Percentiles rank a stretch among this genome's conserved stretches.
Evolutionary conservation across 768 basidiomycete species (phyloP).

Genomic region (Candolleomyces aberdarensis): DNA sequence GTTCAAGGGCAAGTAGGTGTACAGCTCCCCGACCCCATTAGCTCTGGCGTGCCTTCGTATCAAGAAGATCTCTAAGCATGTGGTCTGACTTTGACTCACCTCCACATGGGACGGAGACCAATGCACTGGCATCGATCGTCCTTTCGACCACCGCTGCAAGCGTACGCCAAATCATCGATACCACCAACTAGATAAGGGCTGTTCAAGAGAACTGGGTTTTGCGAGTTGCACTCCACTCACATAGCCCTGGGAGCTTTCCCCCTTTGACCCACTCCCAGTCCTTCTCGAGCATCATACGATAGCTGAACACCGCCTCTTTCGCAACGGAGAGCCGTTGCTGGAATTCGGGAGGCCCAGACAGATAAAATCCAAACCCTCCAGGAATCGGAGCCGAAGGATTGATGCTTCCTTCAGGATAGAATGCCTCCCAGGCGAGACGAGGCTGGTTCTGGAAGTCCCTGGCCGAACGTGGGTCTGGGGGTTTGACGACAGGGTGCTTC

Average conservation of each 20-base stretch:
- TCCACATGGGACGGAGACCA: constrained; percentile 72
- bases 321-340: constrained; percentile 34
- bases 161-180: constrained; percentile 52
- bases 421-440: constrained; percentile 54
- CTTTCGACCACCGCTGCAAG: constrained; percentile 67
- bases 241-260: constrained; percentile 73
- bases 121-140: constrained; percentile 65
- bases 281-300: constrained; percentile 60
- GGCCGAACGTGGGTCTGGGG: constrained; percentile 17
- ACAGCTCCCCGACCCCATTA: constrained; percentile 58
- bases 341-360: constrained; percentile 51
- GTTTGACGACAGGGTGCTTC: constrained; percentile 27
- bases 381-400: constrained; percentile 49
- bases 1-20: constrained; percentile 63
- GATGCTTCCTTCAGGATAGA: constrained; percentile 58
- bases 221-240: constrained; percentile 34
- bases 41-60: constrained; percentile 29
- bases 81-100: constrained; percentile 31
- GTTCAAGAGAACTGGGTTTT: background rate
- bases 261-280: constrained; percentile 72
- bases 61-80: background rate
- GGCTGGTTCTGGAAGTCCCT: constrained; percentile 16
- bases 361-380: constrained; percentile 72
- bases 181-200: constrained; percentile 46
- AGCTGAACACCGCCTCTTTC: constrained; percentile 58